These are phyloP conservation scores for Ceratocystis variospora DNA, from an alignment of 2,329 filamentous ascomycete species.

Conservation along the genomic window DNA sequence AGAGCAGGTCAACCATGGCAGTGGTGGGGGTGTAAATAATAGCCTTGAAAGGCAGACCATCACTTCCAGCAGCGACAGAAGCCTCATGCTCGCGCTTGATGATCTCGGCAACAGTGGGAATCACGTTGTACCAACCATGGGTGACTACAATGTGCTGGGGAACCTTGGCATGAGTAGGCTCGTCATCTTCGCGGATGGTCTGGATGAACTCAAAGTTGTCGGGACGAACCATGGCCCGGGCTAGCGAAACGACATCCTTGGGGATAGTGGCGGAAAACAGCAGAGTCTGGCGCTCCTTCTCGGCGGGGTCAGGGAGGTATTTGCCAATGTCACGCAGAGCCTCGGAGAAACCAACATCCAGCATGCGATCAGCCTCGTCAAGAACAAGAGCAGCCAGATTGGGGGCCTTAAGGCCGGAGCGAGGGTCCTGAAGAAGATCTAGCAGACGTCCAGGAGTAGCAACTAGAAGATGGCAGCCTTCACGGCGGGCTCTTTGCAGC, in stretches of 20 bases:
- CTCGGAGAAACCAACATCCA: conserved; percentile 75
- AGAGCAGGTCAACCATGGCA: conserved; percentile 42
- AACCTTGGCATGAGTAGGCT: conserved; percentile 70
- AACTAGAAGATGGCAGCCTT: conserved; percentile 80
- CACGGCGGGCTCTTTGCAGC: conserved; percentile 50
- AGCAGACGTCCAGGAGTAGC: conserved; percentile 79
- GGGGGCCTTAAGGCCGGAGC: conserved; percentile 51
- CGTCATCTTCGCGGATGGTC: conserved; percentile 70
- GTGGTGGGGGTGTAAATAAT: conserved; percentile 84
- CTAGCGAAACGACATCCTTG: conserved; percentile 64
- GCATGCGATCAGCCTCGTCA: conserved; percentile 95
- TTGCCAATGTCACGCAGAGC: conserved; percentile 49
- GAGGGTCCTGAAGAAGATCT: conserved; percentile 60
- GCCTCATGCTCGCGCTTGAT: conserved; percentile 44
- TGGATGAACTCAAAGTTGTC: conserved; percentile 76
- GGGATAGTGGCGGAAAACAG: conserved; percentile 94
- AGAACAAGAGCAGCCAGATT: conserved; percentile 87
- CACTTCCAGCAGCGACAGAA: conserved; percentile 27
- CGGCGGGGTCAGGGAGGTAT: conserved; percentile 46
- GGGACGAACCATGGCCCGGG: conserved; percentile 62
- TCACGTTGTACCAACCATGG: conserved; percentile 56
- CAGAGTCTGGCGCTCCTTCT: conserved; percentile 70
- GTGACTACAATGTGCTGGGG: conserved; percentile 63
- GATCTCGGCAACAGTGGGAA: conserved; percentile 67
- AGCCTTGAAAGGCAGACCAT: conserved; percentile 66